Base-by-base conservation (phyloP, 148 eudicot species). In the Cornus controversa region DNA sequence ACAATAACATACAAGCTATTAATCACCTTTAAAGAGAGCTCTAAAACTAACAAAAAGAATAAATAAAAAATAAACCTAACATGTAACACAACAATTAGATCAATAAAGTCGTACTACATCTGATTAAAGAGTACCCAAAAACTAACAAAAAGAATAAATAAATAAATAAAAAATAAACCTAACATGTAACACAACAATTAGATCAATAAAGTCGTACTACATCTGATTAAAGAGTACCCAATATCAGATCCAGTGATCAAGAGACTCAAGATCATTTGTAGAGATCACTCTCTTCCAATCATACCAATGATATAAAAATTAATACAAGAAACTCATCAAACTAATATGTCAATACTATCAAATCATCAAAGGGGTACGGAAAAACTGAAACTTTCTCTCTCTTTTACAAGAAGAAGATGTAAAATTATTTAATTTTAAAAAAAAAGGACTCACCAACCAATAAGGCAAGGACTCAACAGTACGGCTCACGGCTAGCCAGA, bases 401-500 rank as follows among this genome's bases (percentile, higher is more conserved):
- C n/a, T n/a, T n/a, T n/a, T n/a, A n/a, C n/a, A n/a, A n/a, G n/a
- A n/a, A n/a, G n/a, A n/a, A n/a, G n/a, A n/a, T n/a, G 34, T 31
- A 54, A 54, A 54, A 8, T 14, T 8, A 54, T 54, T 54, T 0
- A 60, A 60, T 60, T 54, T 60, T 0, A 6, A 60, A 22, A 22
- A 60, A 22, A 25, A 40, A 9, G 34, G 20, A 34, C 76, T 75
- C 81, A 93, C 97, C 87, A 88, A 69, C 91, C 90, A 93, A 78
- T 85, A 89, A 69, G 97, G 97, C 85, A 93, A 72, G 66, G 73
- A 70, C 0, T 69, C 68, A 69, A 93, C 79, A 74, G 92, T 93
- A 0, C 78, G 86, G 28, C 79, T 85, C n/a, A 93, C 87, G 54
- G 91, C 85, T 31, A 91, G 87, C 94, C 93, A 93, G 4, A 91